Evolutionary conservation across 2,329 filamentous ascomycete species (phyloP).

Genomic region (Botryotinia narcissicola): DNA sequence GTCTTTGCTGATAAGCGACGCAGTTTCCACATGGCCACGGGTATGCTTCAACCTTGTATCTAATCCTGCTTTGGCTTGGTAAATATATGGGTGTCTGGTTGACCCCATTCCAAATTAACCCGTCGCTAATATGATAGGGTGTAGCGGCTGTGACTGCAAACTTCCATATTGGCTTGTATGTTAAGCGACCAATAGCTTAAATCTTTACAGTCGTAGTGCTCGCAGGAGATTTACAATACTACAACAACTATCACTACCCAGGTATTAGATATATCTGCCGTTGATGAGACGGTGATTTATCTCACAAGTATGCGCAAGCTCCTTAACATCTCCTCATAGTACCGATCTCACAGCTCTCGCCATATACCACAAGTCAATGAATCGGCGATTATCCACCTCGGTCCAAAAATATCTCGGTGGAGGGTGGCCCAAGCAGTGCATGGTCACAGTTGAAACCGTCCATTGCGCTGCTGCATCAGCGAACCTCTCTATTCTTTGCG

Average conservation of each 20-base stretch:
- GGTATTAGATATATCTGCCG: background rate
- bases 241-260: background rate
- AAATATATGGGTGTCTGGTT: background rate
- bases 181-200: background rate
- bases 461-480: background rate
- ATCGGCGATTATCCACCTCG: fast-evolving
- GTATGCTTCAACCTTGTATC: background rate
- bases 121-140: background rate
- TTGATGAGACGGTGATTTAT: background rate
- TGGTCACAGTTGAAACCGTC: fast-evolving
- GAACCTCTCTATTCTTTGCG: background rate
- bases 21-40: background rate
- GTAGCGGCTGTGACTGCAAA: background rate
- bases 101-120: background rate
- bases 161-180: background rate
- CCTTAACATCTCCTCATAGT: background rate
- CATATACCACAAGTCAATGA: background rate
- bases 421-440: background rate
- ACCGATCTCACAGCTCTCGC: background rate
- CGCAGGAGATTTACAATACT: background rate
- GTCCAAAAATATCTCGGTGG: too few species aligned
- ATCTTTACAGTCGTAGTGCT: background rate
- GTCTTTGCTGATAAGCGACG: background rate
- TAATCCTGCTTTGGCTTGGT: background rate
- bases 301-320: background rate